These are phyloP conservation scores for Talinum fruticosum DNA, from an alignment of 148 eudicot genomes.

Conservation along the genomic window DNA sequence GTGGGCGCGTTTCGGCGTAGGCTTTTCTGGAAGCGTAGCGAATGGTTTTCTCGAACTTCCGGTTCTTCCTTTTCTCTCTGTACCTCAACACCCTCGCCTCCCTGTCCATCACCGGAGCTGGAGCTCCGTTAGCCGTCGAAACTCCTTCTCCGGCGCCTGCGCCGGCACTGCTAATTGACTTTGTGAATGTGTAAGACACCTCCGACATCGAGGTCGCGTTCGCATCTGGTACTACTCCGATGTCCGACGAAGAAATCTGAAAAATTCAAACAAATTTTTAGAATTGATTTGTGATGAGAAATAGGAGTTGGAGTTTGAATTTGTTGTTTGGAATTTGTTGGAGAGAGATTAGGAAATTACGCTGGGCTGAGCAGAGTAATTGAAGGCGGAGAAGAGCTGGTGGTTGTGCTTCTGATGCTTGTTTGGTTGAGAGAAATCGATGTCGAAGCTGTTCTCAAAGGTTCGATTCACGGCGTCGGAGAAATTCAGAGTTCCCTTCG, in stretches of 20 bases:
- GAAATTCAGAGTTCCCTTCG: constrained; percentile 26
- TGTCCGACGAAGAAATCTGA: constrained; percentile 83
- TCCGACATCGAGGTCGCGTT: constrained; percentile 55
- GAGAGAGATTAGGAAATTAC: constrained; percentile 11
- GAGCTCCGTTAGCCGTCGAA: background rate
- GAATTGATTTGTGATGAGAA: background rate
- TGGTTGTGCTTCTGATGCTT: constrained; percentile 37
- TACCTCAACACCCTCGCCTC: constrained; percentile 84
- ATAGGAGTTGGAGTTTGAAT: background rate
- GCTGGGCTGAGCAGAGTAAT: constrained; percentile 17
- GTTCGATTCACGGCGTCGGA: constrained; percentile 8
- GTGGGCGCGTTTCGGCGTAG: constrained; percentile 84
- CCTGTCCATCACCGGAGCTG: constrained; percentile 39
- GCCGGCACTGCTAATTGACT: constrained; percentile 19
- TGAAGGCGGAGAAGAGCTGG: constrained; percentile 29
- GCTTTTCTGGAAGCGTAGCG: constrained; percentile 93
- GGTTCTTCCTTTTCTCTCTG: constrained; percentile 88
- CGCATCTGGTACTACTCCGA: constrained; percentile 83
- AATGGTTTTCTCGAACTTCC: constrained; percentile 90
- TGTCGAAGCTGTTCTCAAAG: constrained; percentile 47
- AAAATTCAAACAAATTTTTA: constrained; percentile 6
- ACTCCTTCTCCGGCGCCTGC: constrained; percentile 4
- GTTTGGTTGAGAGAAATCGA: constrained; percentile 53
- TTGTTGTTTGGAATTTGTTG: background rate
- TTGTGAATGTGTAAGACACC: constrained; percentile 37